These are phyloP conservation scores for Coemansia sp. DNA, from an alignment of 192 early-diverging fungal genomes.

Conservation along the genomic window DNA sequence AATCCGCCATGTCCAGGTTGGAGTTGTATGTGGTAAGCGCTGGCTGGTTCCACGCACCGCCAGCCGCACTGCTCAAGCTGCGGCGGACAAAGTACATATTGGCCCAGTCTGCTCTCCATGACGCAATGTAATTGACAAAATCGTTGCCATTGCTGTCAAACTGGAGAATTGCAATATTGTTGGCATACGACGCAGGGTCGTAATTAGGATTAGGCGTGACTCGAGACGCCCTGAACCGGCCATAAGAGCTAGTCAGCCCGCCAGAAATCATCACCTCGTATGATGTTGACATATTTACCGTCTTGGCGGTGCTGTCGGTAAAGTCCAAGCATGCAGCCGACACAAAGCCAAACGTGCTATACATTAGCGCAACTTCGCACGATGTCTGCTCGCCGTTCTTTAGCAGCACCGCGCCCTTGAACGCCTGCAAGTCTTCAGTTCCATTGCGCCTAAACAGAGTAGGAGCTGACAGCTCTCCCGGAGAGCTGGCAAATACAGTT, in stretches of 20 bases:
- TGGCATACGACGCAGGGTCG: slow-evolving; percentile 43
- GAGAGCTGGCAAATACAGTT: slow-evolving; percentile 14
- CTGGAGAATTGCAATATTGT: slow-evolving; percentile 41
- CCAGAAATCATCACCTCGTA: slow-evolving; percentile 33
- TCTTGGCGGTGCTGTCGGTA: slow-evolving; percentile 11
- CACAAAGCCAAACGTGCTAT: slow-evolving; percentile 32
- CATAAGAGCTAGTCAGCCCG: slow-evolving; percentile 18
- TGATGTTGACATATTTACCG: slow-evolving; percentile 17
- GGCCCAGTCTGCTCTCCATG: slow-evolving; percentile 40
- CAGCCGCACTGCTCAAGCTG: slow-evolving; percentile 8
- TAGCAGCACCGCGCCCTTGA: slow-evolving; percentile 40
- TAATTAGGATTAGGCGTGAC: slow-evolving; percentile 29
- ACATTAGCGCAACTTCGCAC: slow-evolving; percentile 47
- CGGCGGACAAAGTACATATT: slow-evolving; percentile 35
- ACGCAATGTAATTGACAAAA: slow-evolving; percentile 47
- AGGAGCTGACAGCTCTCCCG: neutral
- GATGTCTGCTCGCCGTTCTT: slow-evolving; percentile 48
- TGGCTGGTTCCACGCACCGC: slow-evolving; percentile 20
- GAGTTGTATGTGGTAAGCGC: slow-evolving; percentile 6
- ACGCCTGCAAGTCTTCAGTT: slow-evolving; percentile 26
- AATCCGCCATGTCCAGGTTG: slow-evolving; percentile 2
- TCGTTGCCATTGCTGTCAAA: slow-evolving; percentile 22
- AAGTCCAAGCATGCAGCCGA: slow-evolving; percentile 44
- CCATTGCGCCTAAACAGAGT: slow-evolving; percentile 19
- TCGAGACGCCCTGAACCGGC: slow-evolving; percentile 22